These are phyloP conservation scores for Dictyostelium firmibasis DNA, from an alignment of 78 protist genomes.

Conservation along the genomic window DNA sequence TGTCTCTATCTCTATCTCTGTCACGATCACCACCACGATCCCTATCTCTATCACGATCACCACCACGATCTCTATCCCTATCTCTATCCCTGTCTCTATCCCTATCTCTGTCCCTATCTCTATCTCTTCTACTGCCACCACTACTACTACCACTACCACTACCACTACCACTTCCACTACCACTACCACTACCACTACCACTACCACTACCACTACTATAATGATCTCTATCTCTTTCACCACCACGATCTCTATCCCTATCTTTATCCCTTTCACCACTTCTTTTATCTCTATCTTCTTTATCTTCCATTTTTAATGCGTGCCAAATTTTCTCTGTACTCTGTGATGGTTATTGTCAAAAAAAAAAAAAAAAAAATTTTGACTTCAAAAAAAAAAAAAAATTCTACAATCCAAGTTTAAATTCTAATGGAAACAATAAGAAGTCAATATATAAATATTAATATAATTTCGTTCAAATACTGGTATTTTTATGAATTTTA, in stretches of 20 bases:
- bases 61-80: background rate
- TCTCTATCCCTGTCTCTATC: background rate
- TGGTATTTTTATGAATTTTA: too few species aligned
- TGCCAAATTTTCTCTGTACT: background rate
- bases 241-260: background rate
- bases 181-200: background rate
- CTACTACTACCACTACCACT: background rate
- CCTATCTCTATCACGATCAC: background rate
- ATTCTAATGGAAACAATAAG: too few species aligned
- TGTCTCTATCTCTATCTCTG: background rate
- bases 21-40: background rate
- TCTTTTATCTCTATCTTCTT: slow-evolving; percentile 32
- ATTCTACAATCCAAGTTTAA: too few species aligned
- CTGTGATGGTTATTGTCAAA: too few species aligned
- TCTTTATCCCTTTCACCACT: slow-evolving; percentile 31
- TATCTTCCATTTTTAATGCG: background rate
- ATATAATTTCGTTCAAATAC: too few species aligned
- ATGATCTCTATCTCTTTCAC: background rate
- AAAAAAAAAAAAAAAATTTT: too few species aligned
- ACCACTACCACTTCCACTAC: slow-evolving; percentile 25
- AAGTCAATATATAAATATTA: too few species aligned
- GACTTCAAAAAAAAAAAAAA: background rate
- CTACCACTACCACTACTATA: background rate
- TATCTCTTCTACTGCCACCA: slow-evolving; percentile 16
- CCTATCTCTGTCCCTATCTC: slow-evolving; percentile 34